Base-by-base conservation (phyloP, 345 rosid species). In the Durio zibethinus region DNA sequence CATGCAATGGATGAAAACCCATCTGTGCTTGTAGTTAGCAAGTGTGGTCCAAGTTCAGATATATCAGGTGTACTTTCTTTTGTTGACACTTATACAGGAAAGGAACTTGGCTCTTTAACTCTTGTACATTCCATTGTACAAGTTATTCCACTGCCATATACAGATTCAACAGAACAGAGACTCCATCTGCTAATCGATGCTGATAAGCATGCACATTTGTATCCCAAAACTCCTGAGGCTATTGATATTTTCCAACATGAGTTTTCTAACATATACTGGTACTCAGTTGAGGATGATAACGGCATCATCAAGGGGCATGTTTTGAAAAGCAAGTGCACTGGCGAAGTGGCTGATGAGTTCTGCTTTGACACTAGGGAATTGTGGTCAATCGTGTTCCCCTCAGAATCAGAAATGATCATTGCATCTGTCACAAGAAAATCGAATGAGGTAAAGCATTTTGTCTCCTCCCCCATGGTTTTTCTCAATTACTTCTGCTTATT, bases 1-100 rank as follows among this genome's bases (percentile, higher is more conserved):
- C 97, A 92, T 81, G 99, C 98, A 11, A 40, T 97, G 97, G 97
- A 91, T 83, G 88, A 86, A 82, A 97, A 97, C 81, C 99, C 99
- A 61, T 89, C 97, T 59, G 90, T 94, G 80, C 90, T 97, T 81
- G 86, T 92, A 68, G 88, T 97, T 86, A 94, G 98, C 79, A 83
- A 86, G 82, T 94, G 97, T 14, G 84, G 85, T 72, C 73, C 82
- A 69, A 85, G 90, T 84, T 80, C 85, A 76, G 84, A 83, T 86
- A 85, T 97, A 16, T 87, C 83, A 0, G 97, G 88, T 66, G 80
- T 94, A 74, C 89, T 94, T 80, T 91, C 99, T 69, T 90, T 90
- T 77, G 89, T 97, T 64, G 98, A 97, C 84, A 83, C 92, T 63
- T 94, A 94, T 86, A 90, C 90, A 2, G 99, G 99, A 72, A 82